Evolutionary conservation across 2,329 filamentous ascomycete genomes (phyloP), one percentile per base, ranked within the genome.

Genomic region (Trichoderma arundinaceum): DNA sequence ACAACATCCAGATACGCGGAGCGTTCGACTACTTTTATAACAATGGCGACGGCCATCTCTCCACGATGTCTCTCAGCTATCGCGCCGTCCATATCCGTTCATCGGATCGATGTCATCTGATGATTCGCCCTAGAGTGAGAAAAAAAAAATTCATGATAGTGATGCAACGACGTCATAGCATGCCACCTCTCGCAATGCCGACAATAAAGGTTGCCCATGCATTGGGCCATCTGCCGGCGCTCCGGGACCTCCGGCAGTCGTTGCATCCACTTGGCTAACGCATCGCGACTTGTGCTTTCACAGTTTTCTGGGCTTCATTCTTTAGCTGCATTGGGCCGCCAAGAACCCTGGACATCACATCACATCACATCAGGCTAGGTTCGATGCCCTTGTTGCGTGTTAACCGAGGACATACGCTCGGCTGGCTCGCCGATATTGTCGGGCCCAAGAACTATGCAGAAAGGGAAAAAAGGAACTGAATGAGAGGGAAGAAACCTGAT

Each of bases 151-250:
- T 22, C 49, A 35, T 12, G 41, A 44, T 22, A 53, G 32, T 60
- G 46, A 41, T 17, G 39, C 60, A 46, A 8, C 60, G 60, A 63
- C 60, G 60, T 63, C 60, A 63, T 63, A 63, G 46, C 60, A 63
- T 44, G 60, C 60, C 60, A 63, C 60, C 33, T 54, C 49, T 63
- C 13, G 2, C 39, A 44, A 51, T 53, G 39, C 49, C 60, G 60
- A 43, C 39, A 39, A 46, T 44, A 46, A 43, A 52, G 38, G n/a
- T 53, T 17, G 60, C 49, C 17, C 38, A 15, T 22, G 46, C 13
- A 63, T 63, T 53, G 60, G 60, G 41, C 60, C 60, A 63, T 63
- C 60, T 63, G 60, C 60, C 60, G 60, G 60, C 59, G 39, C 41
- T 39, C 57, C 60, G 60, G 60, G 60, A 63, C 13, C 49, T 46